These are phyloP conservation scores for Lasiosphaeriaceae sp. DNA, from an alignment of 495 filamentous ascomycete genomes.

Conservation along the genomic window DNA sequence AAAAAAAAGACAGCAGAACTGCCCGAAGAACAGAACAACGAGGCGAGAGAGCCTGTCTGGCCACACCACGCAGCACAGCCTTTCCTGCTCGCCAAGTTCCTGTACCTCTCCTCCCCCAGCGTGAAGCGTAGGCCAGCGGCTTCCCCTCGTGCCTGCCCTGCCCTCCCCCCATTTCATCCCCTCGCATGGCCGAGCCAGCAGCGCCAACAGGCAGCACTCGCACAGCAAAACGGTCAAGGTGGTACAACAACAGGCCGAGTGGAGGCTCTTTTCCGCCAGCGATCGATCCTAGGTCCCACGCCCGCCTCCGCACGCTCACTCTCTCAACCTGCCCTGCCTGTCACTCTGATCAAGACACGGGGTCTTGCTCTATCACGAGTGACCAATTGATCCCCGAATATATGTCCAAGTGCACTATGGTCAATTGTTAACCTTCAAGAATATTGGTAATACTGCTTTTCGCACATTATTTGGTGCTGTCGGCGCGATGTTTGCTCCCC, in stretches of 20 bases:
- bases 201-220: slow-evolving; percentile 5
- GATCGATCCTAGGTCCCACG: neutral
- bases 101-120: neutral
- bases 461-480: slow-evolving; percentile 13
- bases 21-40: neutral
- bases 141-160: neutral
- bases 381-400: neutral
- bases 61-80: slow-evolving; percentile 7
- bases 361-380: slow-evolving; percentile 16
- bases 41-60: too few species aligned
- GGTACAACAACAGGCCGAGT: slow-evolving; percentile 1
- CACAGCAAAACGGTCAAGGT: slow-evolving; percentile 9
- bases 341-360: slow-evolving; percentile 5
- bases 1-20: neutral
- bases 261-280: too few species aligned
- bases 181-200: neutral
- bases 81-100: too few species aligned
- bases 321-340: slow-evolving; percentile 2
- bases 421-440: neutral
- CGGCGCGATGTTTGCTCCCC: slow-evolving; percentile 5
- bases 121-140: too few species aligned
- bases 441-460: slow-evolving; percentile 8
- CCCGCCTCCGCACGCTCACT: neutral
- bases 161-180: neutral
- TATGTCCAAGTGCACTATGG: neutral